Percentiles rank a stretch among this genome's conserved stretches.
These are phyloP conservation scores for Rhododendron ovatum DNA, from an alignment of 148 eudicot species.

Conservation along the genomic window DNA sequence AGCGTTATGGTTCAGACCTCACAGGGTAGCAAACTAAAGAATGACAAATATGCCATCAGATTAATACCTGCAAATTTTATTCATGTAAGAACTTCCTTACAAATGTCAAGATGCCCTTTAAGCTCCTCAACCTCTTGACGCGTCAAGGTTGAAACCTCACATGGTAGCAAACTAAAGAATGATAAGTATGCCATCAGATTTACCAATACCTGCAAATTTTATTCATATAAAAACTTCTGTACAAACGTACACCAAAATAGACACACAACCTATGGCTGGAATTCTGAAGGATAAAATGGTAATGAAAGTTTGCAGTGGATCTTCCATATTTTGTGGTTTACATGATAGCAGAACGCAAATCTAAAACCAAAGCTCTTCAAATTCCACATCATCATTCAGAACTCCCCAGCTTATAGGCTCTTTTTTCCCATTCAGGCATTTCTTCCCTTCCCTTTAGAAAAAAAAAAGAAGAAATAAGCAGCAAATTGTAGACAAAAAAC, in stretches of 20 bases:
- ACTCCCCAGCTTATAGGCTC: background rate
- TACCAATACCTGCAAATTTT: background rate
- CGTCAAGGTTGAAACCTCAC: background rate
- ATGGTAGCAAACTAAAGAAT: background rate
- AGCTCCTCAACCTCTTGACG: background rate
- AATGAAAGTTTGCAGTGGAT: background rate
- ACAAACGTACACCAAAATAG: background rate
- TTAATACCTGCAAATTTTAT: background rate
- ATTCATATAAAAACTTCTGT: background rate
- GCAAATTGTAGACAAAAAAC: background rate
- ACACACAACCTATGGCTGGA: background rate
- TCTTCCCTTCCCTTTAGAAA: background rate
- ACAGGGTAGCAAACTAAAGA: background rate
- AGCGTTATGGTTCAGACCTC: background rate
- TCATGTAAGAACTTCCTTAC: background rate
- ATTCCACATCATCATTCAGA: background rate
- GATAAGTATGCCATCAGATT: background rate
- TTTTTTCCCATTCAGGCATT: background rate
- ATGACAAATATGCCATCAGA: background rate
- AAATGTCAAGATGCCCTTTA: background rate
- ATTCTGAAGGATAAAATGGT: background rate
- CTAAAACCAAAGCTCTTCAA: background rate
- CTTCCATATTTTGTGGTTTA: background rate
- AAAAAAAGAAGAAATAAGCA: background rate
- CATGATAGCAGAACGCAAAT: background rate